phyloP scores from a whole-genome alignment of 2,329 filamentous ascomycete species.

The Fusarium camptoceras region DNA sequence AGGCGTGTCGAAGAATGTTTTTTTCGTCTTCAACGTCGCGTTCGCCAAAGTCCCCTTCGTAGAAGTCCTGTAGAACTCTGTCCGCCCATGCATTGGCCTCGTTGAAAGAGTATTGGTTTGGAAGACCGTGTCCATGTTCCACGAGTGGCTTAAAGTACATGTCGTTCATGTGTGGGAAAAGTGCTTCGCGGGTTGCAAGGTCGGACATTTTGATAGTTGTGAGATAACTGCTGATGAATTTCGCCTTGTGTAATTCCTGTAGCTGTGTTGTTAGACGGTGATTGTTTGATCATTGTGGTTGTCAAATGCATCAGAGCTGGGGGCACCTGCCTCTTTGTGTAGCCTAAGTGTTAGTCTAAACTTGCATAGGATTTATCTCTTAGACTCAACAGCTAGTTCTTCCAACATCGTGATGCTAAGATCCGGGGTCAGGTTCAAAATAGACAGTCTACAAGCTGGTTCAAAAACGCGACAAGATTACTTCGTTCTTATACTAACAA shows the following conservation, averaged over 20 bases:
- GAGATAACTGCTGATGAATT: neutral
- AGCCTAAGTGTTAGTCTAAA: neutral
- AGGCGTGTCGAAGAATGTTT: constrained; percentile 4
- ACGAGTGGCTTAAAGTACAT: constrained; percentile 13
- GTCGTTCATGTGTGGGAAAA: constrained; percentile 7
- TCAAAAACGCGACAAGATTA: neutral
- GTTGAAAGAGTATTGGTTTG: constrained; percentile 25
- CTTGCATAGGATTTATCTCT: neutral
- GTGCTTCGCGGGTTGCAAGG: neutral
- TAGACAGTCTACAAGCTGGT: neutral
- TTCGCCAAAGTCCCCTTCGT: constrained; percentile 5
- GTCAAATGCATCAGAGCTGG: neutral
- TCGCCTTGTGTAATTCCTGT: neutral
- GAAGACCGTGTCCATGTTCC: constrained; percentile 25
- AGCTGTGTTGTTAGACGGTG: neutral
- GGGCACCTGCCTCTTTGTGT: neutral
- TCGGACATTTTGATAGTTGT: neutral
- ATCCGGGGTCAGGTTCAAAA: neutral
- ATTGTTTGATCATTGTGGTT: neutral
- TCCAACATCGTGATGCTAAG: too few species aligned
- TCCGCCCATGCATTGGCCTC: constrained; percentile 21
- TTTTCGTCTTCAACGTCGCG: accelerated
- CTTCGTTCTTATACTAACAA: neutral
- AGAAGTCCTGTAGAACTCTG: neutral
- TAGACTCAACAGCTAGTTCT: too few species aligned